phyloP scores from a whole-genome alignment of 148 eudicot species.

The Persicaria maculosa region DNA sequence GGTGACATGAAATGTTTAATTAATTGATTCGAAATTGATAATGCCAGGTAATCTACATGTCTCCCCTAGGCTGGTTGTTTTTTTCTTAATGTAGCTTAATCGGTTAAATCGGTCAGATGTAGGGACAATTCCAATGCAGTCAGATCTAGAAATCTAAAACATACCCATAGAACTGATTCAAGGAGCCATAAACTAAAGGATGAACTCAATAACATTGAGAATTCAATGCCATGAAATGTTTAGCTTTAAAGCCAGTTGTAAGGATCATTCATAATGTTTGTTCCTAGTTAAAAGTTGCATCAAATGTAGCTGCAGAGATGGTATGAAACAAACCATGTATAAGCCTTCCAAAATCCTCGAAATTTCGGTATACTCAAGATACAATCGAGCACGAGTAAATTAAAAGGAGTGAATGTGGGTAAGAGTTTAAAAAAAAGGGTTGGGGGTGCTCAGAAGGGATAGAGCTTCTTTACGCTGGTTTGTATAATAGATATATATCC shows the following conservation, averaged over 20 bases:
- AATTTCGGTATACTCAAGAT: neutral
- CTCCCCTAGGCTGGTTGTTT: no score
- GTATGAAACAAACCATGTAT: slow-evolving; percentile 8
- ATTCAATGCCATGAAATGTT: neutral
- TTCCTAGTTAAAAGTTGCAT: neutral
- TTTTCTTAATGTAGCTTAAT: no score
- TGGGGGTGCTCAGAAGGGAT: no score
- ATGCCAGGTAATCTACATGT: no score
- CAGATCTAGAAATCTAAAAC: no score
- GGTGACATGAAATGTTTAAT: no score
- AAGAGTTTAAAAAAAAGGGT: neutral
- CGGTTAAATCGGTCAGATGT: no score
- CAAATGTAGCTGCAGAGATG: neutral
- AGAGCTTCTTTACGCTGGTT: slow-evolving; percentile 7
- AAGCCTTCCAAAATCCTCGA: slow-evolving; percentile 7
- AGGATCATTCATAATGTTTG: neutral
- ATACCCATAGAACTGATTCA: no score
- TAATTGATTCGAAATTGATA: no score
- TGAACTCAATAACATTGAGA: slow-evolving; percentile 10
- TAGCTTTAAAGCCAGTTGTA: neutral
- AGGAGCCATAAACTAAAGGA: neutral
- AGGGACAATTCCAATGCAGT: no score
- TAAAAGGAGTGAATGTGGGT: neutral
- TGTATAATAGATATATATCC: slow-evolving; percentile 9
- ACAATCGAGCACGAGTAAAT: neutral